Conservation (phyloP, 768 basidiomycete genomes). For the Clavaria fumosa region DNA sequence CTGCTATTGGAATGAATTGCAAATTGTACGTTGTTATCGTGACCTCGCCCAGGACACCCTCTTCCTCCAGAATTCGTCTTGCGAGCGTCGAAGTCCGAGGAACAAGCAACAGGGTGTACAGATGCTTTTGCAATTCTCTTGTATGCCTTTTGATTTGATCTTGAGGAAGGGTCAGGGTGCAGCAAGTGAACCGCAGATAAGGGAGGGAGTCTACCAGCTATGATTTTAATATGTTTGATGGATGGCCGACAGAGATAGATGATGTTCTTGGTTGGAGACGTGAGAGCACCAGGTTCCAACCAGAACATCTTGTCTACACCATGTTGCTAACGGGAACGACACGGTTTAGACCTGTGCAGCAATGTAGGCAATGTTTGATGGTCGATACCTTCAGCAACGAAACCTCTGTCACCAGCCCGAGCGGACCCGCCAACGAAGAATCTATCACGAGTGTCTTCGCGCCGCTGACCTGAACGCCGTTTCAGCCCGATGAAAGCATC, state of each 20-base stretch:
- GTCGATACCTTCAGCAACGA: constrained; percentile 66
- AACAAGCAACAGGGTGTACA: constrained; percentile 76
- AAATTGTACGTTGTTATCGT: constrained; percentile 77
- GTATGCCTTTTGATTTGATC: constrained; percentile 85
- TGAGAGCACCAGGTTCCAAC: constrained; percentile 81
- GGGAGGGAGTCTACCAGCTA: constrained; percentile 54
- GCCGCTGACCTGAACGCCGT: constrained; percentile 54
- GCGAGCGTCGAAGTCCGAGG: constrained; percentile 82
- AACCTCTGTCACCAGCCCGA: constrained; percentile 92
- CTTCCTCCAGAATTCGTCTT: constrained; percentile 77
- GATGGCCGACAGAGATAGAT: constrained; percentile 86
- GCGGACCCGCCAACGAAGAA: constrained; percentile 70
- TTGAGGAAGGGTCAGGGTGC: constrained; percentile 24
- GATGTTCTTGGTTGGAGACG: constrained; percentile 73
- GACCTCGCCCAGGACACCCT: constrained; percentile 95
- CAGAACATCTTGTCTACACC: constrained; percentile 99
- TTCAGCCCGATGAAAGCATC: constrained; percentile 3
- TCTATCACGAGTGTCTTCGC: constrained; percentile 96
- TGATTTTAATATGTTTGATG: constrained; percentile 73
- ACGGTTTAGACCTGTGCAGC: not conserved
- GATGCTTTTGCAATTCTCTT: constrained; percentile 56
- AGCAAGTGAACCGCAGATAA: constrained; percentile 6
- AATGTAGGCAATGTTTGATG: not conserved
- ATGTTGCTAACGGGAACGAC: constrained; percentile 62
- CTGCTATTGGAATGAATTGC: constrained; percentile 86